Evolutionary conservation across 1,284 basidiomycete species (phyloP).

Genomic region (Inonotus hispidus): DNA sequence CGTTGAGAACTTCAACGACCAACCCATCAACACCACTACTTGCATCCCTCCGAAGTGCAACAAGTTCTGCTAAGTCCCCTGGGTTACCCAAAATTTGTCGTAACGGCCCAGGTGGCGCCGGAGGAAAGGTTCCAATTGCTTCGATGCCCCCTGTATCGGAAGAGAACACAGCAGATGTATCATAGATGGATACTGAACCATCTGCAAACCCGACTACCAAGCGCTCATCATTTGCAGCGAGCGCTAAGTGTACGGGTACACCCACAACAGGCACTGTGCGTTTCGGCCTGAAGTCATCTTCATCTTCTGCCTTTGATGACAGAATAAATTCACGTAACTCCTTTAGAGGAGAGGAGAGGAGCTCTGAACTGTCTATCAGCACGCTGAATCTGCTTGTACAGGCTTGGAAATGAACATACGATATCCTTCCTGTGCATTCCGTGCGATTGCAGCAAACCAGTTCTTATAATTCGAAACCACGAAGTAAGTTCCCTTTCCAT

Average conservation of each 20-base stretch:
- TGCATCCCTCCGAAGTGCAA: conserved; percentile 53
- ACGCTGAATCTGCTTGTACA: background rate
- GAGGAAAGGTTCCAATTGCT: conserved; percentile 45
- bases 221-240: conserved; percentile 53
- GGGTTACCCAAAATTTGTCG: conserved; percentile 62
- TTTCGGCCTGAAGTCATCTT: conserved; percentile 41
- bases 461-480: conserved; percentile 51
- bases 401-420: conserved; percentile 29
- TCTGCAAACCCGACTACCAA: conserved; percentile 53
- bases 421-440: conserved; percentile 30
- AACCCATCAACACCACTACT: conserved; percentile 31
- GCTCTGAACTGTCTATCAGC: conserved; percentile 32
- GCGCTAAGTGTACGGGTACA: conserved; percentile 42
- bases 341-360: conserved; percentile 51
- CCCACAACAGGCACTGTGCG: conserved; percentile 39
- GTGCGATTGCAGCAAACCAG: conserved; percentile 60
- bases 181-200: conserved; percentile 55
- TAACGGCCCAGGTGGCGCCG: conserved; percentile 37
- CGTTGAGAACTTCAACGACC: conserved; percentile 54
- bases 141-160: conserved; percentile 35
- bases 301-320: conserved; percentile 31
- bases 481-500: conserved; percentile 42
- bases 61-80: conserved; percentile 50
- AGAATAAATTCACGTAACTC: conserved; percentile 49
- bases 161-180: conserved; percentile 45